A percentile compares a stretch with the other conserved stretches of the same genome.
phyloP scores from a whole-genome alignment of 805 yeast species.

The Phaffomyces opuntiae region DNA sequence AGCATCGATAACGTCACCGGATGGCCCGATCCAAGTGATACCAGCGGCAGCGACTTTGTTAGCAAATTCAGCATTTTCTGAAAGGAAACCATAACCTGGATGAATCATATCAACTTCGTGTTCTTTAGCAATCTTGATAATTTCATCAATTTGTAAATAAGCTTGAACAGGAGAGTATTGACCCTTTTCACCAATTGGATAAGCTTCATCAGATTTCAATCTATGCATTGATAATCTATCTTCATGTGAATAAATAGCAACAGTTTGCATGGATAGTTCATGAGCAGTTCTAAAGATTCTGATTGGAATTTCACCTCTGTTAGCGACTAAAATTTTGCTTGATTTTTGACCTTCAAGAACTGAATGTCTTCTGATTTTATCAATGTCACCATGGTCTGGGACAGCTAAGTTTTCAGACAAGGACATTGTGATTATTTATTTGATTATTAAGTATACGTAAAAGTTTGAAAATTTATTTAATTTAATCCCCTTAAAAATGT shows the following conservation, averaged over 20 bases:
- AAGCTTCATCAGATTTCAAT: conserved; percentile 89
- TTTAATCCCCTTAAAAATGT: no score
- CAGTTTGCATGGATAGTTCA: conserved; percentile 94
- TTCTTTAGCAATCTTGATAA: conserved; percentile 73
- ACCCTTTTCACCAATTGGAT: conserved; percentile 84
- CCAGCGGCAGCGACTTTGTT: conserved; percentile 85
- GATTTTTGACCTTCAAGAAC: conserved; percentile 31
- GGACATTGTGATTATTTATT: conserved; percentile 9
- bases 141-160: conserved; percentile 91
- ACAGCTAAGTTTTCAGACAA: conserved; percentile 8
- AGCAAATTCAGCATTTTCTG: conserved; percentile 92
- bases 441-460: background rate
- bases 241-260: conserved; percentile 94
- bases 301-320: conserved; percentile 81
- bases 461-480: no score
- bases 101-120: conserved; percentile 82
- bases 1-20: conserved; percentile 77
- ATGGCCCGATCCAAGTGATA: conserved; percentile 94
- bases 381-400: conserved; percentile 23
- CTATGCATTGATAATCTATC: conserved; percentile 93
- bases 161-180: conserved; percentile 95
- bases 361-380: conserved; percentile 33
- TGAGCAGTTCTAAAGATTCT: conserved; percentile 96
- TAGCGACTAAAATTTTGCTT: conserved; percentile 67
- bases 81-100: conserved; percentile 87